phyloP scores from a whole-genome alignment of 257 asterid genomes.

The Solanum lycopersicoides region DNA sequence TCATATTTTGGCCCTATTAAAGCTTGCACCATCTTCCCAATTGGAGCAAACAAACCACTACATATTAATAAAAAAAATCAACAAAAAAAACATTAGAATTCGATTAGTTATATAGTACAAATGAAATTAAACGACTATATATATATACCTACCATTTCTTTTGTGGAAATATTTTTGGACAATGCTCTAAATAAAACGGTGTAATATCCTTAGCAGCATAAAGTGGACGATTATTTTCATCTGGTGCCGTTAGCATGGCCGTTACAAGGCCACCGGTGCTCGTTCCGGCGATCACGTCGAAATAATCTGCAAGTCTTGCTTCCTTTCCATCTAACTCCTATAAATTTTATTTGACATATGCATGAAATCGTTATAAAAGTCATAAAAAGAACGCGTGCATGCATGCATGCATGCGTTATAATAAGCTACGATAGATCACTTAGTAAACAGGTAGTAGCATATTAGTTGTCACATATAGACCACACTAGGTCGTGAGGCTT shows the following conservation, averaged over 20 bases:
- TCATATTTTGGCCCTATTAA: constrained; percentile 28
- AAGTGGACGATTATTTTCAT: constrained; percentile 31
- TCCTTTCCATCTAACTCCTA: constrained; percentile 47
- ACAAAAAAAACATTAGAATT: neutral
- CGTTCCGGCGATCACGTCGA: constrained; percentile 59
- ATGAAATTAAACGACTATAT: neutral
- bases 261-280: constrained; percentile 63
- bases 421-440: neutral
- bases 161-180: constrained; percentile 32
- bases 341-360: neutral
- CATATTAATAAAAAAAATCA: neutral
- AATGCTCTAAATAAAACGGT: constrained; percentile 28
- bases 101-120: neutral
- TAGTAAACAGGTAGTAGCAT: neutral
- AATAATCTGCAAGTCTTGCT: constrained; percentile 54
- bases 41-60: constrained; percentile 18
- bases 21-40: neutral
- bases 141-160: neutral
- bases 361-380: neutral
- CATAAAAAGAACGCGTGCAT: neutral
- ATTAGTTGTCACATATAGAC: neutral
- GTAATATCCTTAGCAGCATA: constrained; percentile 45
- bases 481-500: neutral
- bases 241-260: constrained; percentile 48
- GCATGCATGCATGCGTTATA: neutral